Percentiles rank a stretch among this genome's conserved stretches.
Evolutionary conservation across 306 rosid species (phyloP).

Genomic region (Inga laurina): DNA sequence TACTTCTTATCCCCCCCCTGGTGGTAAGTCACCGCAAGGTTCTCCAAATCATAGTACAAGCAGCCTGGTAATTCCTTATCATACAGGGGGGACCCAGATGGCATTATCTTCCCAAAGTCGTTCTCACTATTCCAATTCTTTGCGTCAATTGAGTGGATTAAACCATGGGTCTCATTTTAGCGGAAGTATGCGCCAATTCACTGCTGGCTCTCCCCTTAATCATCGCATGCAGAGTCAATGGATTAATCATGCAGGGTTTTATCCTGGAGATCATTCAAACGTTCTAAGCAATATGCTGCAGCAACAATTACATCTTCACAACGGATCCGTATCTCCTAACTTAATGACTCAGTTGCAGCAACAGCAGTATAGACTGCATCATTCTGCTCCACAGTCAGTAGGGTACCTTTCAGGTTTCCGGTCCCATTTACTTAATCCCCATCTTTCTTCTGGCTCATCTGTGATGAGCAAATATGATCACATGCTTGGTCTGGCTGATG

Average conservation of each 20-base stretch:
- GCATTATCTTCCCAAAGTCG: slow-evolving; percentile 48
- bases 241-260: slow-evolving; percentile 47
- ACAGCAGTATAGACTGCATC: slow-evolving; percentile 54
- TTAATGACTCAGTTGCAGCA: slow-evolving; percentile 50
- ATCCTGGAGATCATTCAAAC: slow-evolving; percentile 60
- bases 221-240: slow-evolving; percentile 47
- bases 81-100: slow-evolving; percentile 47
- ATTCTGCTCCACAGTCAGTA: slow-evolving; percentile 46
- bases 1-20: slow-evolving; percentile 66
- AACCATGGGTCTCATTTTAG: slow-evolving; percentile 48
- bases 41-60: slow-evolving; percentile 50
- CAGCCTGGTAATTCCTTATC: slow-evolving; percentile 46
- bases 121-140: slow-evolving; percentile 53
- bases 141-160: slow-evolving; percentile 50
- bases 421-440: slow-evolving; percentile 47
- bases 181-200: slow-evolving; percentile 46
- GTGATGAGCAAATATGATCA: slow-evolving; percentile 40
- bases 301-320: slow-evolving; percentile 75
- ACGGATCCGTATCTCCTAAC: slow-evolving; percentile 45
- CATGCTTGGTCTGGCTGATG: slow-evolving; percentile 39
- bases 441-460: slow-evolving; percentile 43
- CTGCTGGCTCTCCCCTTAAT: slow-evolving; percentile 51
- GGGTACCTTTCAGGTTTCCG: slow-evolving; percentile 50
- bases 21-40: slow-evolving; percentile 50
- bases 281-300: slow-evolving; percentile 75